These are phyloP conservation scores for Melanogaster broomeanus DNA, from an alignment of 768 basidiomycete genomes.

Conservation along the genomic window DNA sequence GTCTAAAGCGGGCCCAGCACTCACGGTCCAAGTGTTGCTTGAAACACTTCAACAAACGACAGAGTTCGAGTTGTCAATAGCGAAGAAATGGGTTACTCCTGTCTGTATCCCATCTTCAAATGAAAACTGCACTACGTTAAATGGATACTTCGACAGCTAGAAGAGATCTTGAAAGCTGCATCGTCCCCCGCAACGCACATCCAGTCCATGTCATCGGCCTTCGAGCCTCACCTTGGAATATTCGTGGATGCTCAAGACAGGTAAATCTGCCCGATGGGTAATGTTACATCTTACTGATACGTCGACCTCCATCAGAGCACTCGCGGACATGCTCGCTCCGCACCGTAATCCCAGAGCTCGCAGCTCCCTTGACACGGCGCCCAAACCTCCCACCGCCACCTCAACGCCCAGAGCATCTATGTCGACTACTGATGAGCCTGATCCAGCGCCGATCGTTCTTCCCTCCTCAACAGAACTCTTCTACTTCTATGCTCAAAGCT, in stretches of 20 bases:
- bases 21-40: constrained; percentile 77
- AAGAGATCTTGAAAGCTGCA: constrained; percentile 60
- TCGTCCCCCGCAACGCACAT: constrained; percentile 51
- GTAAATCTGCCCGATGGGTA: constrained; percentile 46
- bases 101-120: constrained; percentile 40
- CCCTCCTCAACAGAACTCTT: constrained; percentile 96
- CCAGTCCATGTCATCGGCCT: constrained; percentile 82
- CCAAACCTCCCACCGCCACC: constrained; percentile 24
- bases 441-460: constrained; percentile 65
- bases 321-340: constrained; percentile 87
- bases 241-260: constrained; percentile 97
- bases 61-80: constrained; percentile 85
- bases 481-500: constrained; percentile 93
- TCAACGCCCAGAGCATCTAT: constrained; percentile 39
- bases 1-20: constrained; percentile 70
- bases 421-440: constrained; percentile 43
- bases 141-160: constrained; percentile 44
- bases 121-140: background rate
- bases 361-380: constrained; percentile 60
- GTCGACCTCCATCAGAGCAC: constrained; percentile 51
- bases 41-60: constrained; percentile 84
- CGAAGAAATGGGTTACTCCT: constrained; percentile 79
- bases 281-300: background rate
- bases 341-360: constrained; percentile 69
- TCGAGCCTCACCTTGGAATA: constrained; percentile 89